Evolutionary conservation across 305 asterid genomes (phyloP).

Genomic region (Solanum hybrid): DNA sequence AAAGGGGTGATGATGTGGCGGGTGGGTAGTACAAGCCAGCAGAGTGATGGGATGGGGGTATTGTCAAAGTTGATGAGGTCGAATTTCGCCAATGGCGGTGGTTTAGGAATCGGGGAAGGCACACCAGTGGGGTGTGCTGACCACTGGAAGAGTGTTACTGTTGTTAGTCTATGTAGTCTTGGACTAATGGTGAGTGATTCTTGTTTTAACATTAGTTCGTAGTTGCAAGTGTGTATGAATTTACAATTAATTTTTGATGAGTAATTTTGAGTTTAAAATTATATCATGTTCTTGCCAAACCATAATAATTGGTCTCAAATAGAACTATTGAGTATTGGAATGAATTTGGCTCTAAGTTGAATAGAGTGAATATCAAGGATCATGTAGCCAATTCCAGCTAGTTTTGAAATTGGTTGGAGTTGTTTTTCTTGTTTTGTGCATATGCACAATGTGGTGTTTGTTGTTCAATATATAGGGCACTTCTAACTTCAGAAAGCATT

Average conservation of each 20-base stretch:
- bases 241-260: not conserved
- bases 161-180: constrained; percentile 75
- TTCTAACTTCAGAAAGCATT: not conserved
- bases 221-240: not conserved
- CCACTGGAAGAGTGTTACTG: constrained; percentile 81
- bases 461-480: not conserved
- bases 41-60: constrained; percentile 88
- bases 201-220: not conserved
- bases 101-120: constrained; percentile 10
- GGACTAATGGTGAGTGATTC: constrained; percentile 72
- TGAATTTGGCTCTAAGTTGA: not conserved
- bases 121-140: constrained; percentile 42
- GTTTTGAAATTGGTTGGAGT: not conserved
- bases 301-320: not conserved
- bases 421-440: not conserved
- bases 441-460: not conserved
- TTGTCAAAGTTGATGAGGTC: constrained; percentile 75
- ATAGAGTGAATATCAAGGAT: not conserved
- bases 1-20: constrained; percentile 67
- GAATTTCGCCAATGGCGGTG: constrained; percentile 51
- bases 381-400: not conserved
- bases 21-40: constrained; percentile 82
- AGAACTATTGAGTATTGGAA: not conserved
- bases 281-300: not conserved
- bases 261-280: not conserved